Evolutionary conservation across 2,329 filamentous ascomycete species (phyloP).

Genomic region (Calonectria henricotiae): DNA sequence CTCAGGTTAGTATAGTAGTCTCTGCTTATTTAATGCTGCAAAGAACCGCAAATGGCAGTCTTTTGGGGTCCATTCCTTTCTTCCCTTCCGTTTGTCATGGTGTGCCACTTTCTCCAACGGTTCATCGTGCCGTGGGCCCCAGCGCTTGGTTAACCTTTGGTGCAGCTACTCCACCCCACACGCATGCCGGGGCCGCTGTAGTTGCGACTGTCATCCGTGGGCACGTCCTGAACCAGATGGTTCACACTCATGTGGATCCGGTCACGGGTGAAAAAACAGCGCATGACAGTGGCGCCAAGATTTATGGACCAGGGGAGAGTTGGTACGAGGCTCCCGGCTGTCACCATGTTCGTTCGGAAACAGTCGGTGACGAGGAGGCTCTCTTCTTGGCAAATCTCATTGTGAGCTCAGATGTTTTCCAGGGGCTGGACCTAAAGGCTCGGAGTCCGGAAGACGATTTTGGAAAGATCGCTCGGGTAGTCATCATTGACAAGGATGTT

Average conservation of each 20-base stretch:
- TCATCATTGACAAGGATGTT: slow-evolving; percentile 42
- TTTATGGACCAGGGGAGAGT: slow-evolving; percentile 42
- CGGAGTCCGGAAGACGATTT: slow-evolving; percentile 31
- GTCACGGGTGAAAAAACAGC: slow-evolving; percentile 25
- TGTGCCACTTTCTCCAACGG: not conserved
- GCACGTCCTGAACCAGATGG: slow-evolving; percentile 43
- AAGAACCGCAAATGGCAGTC: not conserved
- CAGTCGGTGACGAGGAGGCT: slow-evolving; percentile 37
- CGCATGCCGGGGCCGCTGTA: slow-evolving; percentile 37
- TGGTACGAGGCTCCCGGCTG: slow-evolving; percentile 45
- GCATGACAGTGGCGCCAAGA: slow-evolving; percentile 38
- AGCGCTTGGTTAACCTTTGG: not conserved
- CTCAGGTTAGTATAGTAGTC: slow-evolving; percentile 31
- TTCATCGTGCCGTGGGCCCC: not conserved
- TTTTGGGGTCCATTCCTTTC: not conserved
- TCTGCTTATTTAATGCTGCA: not conserved
- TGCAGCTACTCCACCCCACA: slow-evolving; percentile 40
- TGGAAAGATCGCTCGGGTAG: slow-evolving; percentile 35
- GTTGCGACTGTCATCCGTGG: slow-evolving; percentile 40
- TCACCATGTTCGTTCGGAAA: slow-evolving; percentile 45
- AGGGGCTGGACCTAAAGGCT: slow-evolving; percentile 34
- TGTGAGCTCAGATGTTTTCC: slow-evolving; percentile 37
- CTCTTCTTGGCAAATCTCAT: slow-evolving; percentile 40
- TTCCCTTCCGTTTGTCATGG: not conserved
- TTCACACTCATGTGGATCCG: slow-evolving; percentile 35